Base-by-base conservation (phyloP, 2,329 filamentous ascomycete species). In the Fusarium agapanthi region DNA sequence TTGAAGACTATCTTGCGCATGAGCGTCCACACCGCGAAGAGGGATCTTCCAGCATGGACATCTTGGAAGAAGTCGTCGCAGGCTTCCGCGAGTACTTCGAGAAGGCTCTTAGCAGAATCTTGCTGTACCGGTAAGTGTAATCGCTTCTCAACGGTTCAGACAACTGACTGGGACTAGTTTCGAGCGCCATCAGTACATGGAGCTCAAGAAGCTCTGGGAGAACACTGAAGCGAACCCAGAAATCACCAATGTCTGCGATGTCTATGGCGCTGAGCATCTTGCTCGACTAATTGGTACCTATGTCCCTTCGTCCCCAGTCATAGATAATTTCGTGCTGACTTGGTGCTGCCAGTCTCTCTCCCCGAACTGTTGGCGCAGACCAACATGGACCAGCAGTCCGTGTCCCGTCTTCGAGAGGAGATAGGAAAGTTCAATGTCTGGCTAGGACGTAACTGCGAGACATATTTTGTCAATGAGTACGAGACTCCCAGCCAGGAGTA, bases 311-410 rank as follows among this genome's bases (percentile, higher is more conserved):
- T 28, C 43, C 24, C 26, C 13, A 26, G 24, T 35, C 18, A 51
- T 35, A 11, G 22, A 37, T 18, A 18, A 9, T 20, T 48, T 44
- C 18, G 26, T 45, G 34, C 69, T 72, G 50, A 75, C 51, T 35
- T 47, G 69, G 47, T 28, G 41, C 32, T 43, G 32, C 63, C 75
- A 97, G 95, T 97, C 7, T 92, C 93, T 3, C 90, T 98, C 76
- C 95, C 96, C 1, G 96, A 99, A 80, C 90, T 98, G 44, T 91
- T 98, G 70, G 95, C 95, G 8, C 96, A 99, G 81, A 99, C 96
- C 58, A 98, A 98, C 83, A 97, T 99, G 95, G 96, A 98, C 79
- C 88, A 92, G 59, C 95, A 97, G 80, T 95, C 95, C 6, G 94
- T 97, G 45, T 93, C 92, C 70, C 92, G 95, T 51, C 89, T 98